These are phyloP conservation scores for Paraglomus occultum DNA, from an alignment of 192 early-diverging fungal species.

Conservation along the genomic window DNA sequence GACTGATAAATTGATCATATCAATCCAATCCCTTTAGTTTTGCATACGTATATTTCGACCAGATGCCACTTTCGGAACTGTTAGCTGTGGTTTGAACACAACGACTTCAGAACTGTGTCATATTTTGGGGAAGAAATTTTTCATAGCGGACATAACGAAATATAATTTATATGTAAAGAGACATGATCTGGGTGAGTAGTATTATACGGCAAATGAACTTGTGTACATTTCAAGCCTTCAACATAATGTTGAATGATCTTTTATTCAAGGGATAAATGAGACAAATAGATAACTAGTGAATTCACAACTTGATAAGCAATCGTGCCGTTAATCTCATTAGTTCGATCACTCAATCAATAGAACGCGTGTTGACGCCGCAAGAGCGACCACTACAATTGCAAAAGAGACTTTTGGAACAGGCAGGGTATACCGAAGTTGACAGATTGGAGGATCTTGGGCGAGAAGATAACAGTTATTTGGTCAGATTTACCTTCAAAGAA, in stretches of 20 bases:
- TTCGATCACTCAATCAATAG: slow-evolving; percentile 39
- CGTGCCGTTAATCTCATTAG: background rate
- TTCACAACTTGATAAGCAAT: background rate
- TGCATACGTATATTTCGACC: slow-evolving; percentile 74
- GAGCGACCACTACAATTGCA: slow-evolving; percentile 78
- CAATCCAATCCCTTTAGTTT: slow-evolving; percentile 39
- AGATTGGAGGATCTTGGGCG: slow-evolving; percentile 74
- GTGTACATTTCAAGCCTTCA: slow-evolving; percentile 3
- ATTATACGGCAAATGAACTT: background rate
- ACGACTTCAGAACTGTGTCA: slow-evolving; percentile 73
- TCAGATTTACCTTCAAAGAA: slow-evolving; percentile 72
- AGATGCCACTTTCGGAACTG: slow-evolving; percentile 78
- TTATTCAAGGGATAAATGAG: background rate
- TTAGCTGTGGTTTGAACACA: slow-evolving; percentile 65
- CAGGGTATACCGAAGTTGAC: slow-evolving; percentile 78
- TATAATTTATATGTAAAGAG: slow-evolving; percentile 44
- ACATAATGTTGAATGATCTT: slow-evolving; percentile 12
- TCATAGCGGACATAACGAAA: slow-evolving; percentile 66
- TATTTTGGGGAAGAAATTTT: slow-evolving; percentile 78
- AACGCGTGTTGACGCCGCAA: slow-evolving; percentile 62
- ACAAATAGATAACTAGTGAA: slow-evolving; percentile 1
- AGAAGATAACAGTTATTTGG: slow-evolving; percentile 84
- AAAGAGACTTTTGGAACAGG: slow-evolving; percentile 68
- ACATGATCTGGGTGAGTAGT: slow-evolving; percentile 41
- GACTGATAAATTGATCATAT: too few relatives aligned